Evolutionary conservation across 129 eudicot genomes (phyloP).

Genomic region (Lonicera japonica): DNA sequence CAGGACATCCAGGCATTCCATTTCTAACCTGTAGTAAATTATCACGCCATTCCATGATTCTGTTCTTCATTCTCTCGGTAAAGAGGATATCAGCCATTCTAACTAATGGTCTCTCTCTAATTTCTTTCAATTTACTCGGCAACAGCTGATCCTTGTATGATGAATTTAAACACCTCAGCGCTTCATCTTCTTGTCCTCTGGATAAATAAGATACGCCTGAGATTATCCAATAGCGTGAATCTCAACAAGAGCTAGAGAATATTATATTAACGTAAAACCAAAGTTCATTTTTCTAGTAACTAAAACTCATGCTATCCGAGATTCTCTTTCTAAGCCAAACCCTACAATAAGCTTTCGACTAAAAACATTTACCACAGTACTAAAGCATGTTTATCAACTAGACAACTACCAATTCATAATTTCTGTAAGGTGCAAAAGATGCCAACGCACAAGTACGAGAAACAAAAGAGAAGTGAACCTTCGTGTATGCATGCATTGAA

Average conservation of each 20-base stretch:
- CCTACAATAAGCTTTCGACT: background rate
- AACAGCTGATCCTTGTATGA: conserved; percentile 37
- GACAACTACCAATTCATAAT: background rate
- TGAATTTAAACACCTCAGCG: conserved; percentile 36
- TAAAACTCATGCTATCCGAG: too few species aligned
- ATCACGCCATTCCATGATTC: conserved; percentile 65
- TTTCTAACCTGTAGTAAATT: conserved; percentile 34
- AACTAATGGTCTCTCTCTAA: conserved; percentile 33
- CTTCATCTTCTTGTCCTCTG: conserved; percentile 86
- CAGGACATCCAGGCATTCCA: conserved; percentile 21
- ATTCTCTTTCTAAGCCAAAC: background rate
- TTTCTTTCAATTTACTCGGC: conserved; percentile 25
- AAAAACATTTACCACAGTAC: background rate
- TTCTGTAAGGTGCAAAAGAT: too few species aligned
- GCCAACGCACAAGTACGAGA: background rate
- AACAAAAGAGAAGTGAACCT: conserved; percentile 33
- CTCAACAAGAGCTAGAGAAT: conserved; percentile 18
- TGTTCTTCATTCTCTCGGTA: conserved; percentile 63
- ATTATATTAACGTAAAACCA: background rate
- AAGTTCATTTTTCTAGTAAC: background rate
- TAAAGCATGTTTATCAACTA: background rate
- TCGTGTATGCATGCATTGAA: conserved; percentile 73
- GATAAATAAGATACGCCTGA: conserved; percentile 99
- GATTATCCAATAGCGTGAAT: conserved; percentile 43
- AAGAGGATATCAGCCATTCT: conserved; percentile 77